Evolutionary conservation across 1,139 yeast genomes (phyloP), one percentile per base, ranked within the genome.

Genomic region (Diutina ranongensis): DNA sequence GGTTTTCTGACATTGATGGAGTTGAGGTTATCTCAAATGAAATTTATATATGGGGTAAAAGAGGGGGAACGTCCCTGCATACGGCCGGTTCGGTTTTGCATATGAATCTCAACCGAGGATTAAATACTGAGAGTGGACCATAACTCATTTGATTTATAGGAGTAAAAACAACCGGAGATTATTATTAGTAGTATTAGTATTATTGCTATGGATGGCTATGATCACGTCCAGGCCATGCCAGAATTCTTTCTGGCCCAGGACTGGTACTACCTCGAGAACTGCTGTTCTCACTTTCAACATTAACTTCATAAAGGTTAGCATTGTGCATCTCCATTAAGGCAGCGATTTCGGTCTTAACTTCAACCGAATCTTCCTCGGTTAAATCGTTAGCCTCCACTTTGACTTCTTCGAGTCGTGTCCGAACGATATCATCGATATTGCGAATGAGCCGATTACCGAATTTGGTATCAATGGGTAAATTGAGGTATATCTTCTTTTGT

Each of bases 141-240:
- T n/a, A n/a, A n/a, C n/a, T n/a, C n/a, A n/a, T n/a, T n/a, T n/a
- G n/a, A n/a, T n/a, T n/a, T n/a, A n/a, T n/a, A n/a, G n/a, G n/a
- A n/a, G n/a, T n/a, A n/a, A n/a, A n/a, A n/a, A n/a, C n/a, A n/a
- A n/a, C n/a, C n/a, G n/a, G n/a, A n/a, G n/a, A n/a, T n/a, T n/a
- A n/a, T n/a, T n/a, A n/a, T n/a, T n/a, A n/a, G n/a, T n/a, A n/a
- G n/a, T n/a, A n/a, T n/a, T n/a, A n/a, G 28, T 25, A 25, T 25
- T 25, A 25, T 7, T 25, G 28, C 55, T 51, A 72, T 8, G 84
- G 84, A 55, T 79, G 85, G 0, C 83, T 82, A 55, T 78, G 83
- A 51, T 78, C 71, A 4, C 78, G 70, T 0, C 84, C 83, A 0
- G 85, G 85, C 85, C 85, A 79, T 0, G 85, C 85, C 35, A 74